Evolutionary conservation across 2,329 filamentous ascomycete species (phyloP), one percentile per base, ranked within the genome.

Genomic region (Aspergillus fumigatiaffinis): DNA sequence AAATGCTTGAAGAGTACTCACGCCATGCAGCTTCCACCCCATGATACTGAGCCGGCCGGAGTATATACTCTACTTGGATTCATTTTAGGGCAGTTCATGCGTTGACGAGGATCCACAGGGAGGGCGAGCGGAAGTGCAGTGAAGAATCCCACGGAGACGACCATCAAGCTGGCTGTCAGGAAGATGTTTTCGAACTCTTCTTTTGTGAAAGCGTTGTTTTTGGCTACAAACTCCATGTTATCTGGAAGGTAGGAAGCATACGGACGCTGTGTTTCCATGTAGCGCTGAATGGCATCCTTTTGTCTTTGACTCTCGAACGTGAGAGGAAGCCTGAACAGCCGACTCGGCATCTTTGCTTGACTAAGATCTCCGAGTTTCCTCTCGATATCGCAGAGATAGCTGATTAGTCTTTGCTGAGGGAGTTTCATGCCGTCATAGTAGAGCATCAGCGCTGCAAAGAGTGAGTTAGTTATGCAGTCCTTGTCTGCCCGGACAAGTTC

Each of bases 171-270:
- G 26, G 78, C 77, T 3, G 71, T 80, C 7, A 83, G 73, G 60
- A 80, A 80, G 50, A 83, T 82, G 2, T 80, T 72, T 46, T 80
- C 76, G 3, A 84, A 71, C 57, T 83, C 77, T 46, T 79, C 72
- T 1, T 75, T 68, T 1, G 66, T 70, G 56, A 84, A 78, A 3
- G 79, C 82, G 60, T 84, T 84, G 67, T 82, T 83, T 60, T 78
- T 79, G 1, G 81, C 80, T 6, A 77, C 69, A 55, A 87, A 88
- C 1, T 81, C 76, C 44, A 87, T 76, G 54, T 87, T 87, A 61
- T 84, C 82, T 0, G 86, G 86, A 0, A 88, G 75, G 65, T 86
- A 88, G 0, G 83, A 80, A 0, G 86, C 86, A 51, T 84, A 80
- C 1, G 81, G 78, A 6, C 86, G 79, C 60, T 86, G 84, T 0